Evolutionary conservation across 805 yeast species (phyloP).

Genomic region (Yarrowia phangngaensis): DNA sequence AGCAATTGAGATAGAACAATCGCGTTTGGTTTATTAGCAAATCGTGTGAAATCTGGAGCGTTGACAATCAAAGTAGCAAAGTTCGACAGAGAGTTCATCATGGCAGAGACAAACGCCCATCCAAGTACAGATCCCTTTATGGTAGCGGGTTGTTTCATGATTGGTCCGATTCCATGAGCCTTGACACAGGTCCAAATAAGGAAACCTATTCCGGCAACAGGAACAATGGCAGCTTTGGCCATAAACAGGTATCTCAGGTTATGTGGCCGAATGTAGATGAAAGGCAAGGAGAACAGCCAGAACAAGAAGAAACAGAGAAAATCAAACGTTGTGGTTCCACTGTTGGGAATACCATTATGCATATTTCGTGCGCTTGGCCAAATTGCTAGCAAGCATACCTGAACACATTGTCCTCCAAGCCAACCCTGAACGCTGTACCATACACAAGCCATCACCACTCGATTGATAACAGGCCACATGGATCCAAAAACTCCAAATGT

Average conservation of each 20-base stretch:
- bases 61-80: conserved; percentile 85
- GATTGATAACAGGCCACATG: conserved; percentile 80
- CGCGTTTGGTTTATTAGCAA: conserved; percentile 56
- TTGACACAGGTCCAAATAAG: conserved; percentile 79
- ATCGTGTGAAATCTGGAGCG: conserved; percentile 86
- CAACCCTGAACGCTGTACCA: conserved; percentile 89
- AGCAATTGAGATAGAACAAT: conserved; percentile 55
- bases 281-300: conserved; percentile 77
- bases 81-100: conserved; percentile 78
- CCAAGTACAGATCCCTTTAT: conserved; percentile 60
- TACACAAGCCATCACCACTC: conserved; percentile 81
- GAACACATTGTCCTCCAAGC: conserved; percentile 79
- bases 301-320: conserved; percentile 75
- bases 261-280: conserved; percentile 78
- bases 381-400: conserved; percentile 69
- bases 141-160: conserved; percentile 52
- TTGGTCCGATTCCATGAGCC: conserved; percentile 75
- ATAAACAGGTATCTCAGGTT: conserved; percentile 79
- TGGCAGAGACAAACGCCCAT: conserved; percentile 78
- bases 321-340: conserved; percentile 66
- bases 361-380: conserved; percentile 48
- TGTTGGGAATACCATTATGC: conserved; percentile 51
- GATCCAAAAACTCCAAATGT: conserved; percentile 86
- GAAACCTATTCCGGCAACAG: conserved; percentile 79
- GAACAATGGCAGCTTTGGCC: conserved; percentile 70